Percentiles rank a stretch among this genome's conserved stretches.
phyloP scores from a whole-genome alignment of 2,329 filamentous ascomycete species.

The Pezicula radicicola region DNA sequence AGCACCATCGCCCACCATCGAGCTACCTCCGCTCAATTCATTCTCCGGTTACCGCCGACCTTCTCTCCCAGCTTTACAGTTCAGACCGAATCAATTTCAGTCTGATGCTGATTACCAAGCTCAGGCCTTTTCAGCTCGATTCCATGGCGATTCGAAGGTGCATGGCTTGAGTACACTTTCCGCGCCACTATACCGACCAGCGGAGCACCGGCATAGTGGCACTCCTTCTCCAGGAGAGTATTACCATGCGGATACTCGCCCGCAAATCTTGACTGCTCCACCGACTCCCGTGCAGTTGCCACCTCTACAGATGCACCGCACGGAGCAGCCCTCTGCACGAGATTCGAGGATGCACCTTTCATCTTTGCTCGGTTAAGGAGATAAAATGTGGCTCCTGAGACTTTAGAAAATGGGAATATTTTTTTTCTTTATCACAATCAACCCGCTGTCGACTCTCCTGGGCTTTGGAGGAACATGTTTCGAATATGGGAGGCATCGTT shows the following conservation, averaged over 20 bases:
- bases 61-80: conserved; percentile 25
- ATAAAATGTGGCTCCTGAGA: background rate
- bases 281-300: conserved; percentile 27
- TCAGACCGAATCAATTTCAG: conserved; percentile 17
- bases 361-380: conserved; percentile 20
- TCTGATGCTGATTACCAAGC: conserved; percentile 19
- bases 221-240: conserved; percentile 15
- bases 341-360: conserved; percentile 30
- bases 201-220: conserved; percentile 4
- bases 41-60: conserved; percentile 19
- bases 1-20: conserved; percentile 24
- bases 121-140: conserved; percentile 18
- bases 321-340: conserved; percentile 15
- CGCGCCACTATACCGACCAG: conserved; percentile 11
- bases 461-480: too few species aligned
- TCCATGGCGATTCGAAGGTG: conserved; percentile 15
- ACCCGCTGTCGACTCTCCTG: too few species aligned
- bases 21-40: conserved; percentile 25
- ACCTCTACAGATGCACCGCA: conserved; percentile 19
- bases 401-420: background rate
- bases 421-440: background rate
- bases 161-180: conserved; percentile 8
- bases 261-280: conserved; percentile 23
- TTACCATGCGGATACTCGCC: conserved; percentile 11
- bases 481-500: background rate